phyloP scores from a whole-genome alignment of 768 basidiomycete species.

The Mycena venus region DNA sequence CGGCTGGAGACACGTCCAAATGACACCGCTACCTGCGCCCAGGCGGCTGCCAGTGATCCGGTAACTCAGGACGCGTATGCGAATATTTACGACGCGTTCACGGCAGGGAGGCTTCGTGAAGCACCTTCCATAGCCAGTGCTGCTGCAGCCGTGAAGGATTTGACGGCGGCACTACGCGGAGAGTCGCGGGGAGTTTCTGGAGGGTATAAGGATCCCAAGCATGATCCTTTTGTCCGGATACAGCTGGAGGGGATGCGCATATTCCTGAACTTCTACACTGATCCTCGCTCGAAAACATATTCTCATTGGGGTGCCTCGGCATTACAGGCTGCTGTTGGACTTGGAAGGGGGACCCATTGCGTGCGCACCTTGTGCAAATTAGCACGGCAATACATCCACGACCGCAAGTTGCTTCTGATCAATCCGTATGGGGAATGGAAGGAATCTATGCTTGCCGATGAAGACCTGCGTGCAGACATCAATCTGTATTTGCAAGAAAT shows the following conservation, averaged over 20 bases:
- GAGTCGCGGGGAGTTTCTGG: neutral
- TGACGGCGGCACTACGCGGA: neutral
- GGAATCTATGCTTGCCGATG: constrained; percentile 25
- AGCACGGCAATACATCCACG: neutral
- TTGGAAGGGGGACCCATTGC: neutral
- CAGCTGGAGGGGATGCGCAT: neutral
- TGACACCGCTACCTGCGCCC: neutral
- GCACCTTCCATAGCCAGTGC: neutral
- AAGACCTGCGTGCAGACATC: constrained; percentile 31
- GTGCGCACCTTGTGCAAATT: neutral
- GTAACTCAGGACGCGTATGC: neutral
- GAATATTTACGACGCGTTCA: neutral
- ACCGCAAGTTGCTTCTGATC: constrained; percentile 1
- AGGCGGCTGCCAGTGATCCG: neutral
- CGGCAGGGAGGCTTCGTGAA: constrained; percentile 1
- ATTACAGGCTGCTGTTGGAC: neutral
- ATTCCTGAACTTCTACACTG: constrained; percentile 2
- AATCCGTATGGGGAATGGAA: constrained; percentile 28
- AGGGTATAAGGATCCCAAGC: constrained; percentile 6
- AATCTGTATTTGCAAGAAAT: constrained; percentile 32
- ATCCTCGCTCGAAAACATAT: neutral
- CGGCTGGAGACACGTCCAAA: neutral
- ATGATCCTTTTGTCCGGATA: no score
- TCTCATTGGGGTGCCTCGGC: neutral
- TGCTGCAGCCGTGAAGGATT: neutral